phyloP scores from a whole-genome alignment of 441 rosid species.

The Isatis lusitanica region DNA sequence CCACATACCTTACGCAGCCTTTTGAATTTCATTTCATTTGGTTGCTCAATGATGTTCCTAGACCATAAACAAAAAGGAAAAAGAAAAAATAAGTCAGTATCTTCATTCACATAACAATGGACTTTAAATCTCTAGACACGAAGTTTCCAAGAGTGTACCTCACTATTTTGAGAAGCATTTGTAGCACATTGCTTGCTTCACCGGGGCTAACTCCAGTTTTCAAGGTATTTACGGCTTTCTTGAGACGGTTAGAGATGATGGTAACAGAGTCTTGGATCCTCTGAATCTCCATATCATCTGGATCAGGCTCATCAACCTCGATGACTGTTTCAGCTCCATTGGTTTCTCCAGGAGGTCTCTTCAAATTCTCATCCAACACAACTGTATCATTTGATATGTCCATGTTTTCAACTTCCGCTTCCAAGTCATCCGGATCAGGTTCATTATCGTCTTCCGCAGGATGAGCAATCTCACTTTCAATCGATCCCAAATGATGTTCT shows the following conservation, averaged over 20 bases:
- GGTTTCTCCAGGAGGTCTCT: background rate
- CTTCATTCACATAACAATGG: constrained; percentile 15
- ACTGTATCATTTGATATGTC: constrained; percentile 27
- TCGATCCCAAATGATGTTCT: constrained; percentile 10
- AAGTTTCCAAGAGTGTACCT: constrained; percentile 40
- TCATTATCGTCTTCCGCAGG: constrained; percentile 38
- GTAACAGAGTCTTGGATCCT: constrained; percentile 83
- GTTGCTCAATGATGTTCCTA: constrained; percentile 86
- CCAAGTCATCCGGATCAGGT: constrained; percentile 65
- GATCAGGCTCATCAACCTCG: constrained; percentile 71
- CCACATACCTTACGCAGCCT: constrained; percentile 75
- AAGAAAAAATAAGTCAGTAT: background rate
- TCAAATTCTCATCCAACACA: constrained; percentile 3
- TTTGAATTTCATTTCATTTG: constrained; percentile 68
- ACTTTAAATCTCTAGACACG: background rate
- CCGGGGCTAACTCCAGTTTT: constrained; percentile 49
- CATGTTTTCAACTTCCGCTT: constrained; percentile 32
- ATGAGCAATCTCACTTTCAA: constrained; percentile 26
- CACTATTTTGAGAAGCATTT: constrained; percentile 72
- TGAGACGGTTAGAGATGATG: constrained; percentile 58
- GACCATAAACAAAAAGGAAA: background rate
- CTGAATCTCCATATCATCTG: constrained; percentile 71
- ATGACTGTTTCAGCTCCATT: constrained; percentile 31
- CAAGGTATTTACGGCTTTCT: constrained; percentile 64
- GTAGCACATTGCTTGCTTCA: constrained; percentile 52